A percentile compares a stretch with the other conserved stretches of the same genome.
Conservation (phyloP, 345 rosid species). For the Durio zibethinus region DNA sequence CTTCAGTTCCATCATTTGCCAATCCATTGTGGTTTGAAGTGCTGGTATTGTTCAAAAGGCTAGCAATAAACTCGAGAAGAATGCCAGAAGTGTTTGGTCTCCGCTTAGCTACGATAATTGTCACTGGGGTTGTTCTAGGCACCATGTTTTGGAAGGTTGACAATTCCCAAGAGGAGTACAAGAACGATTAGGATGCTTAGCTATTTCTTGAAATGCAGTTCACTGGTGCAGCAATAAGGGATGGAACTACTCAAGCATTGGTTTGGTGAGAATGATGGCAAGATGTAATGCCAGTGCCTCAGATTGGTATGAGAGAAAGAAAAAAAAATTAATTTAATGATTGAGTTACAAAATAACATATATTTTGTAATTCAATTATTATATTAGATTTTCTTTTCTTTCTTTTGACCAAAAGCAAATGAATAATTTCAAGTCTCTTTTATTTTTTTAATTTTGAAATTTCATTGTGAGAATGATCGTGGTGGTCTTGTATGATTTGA, state of each 20-base stretch:
- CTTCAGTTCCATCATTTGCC: constrained; percentile 71
- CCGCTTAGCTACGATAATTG: background rate
- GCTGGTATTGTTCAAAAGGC: constrained; percentile 58
- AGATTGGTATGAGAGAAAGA: too few relatives aligned
- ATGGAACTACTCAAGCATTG: background rate
- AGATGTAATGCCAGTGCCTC: too few relatives aligned
- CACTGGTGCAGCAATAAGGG: background rate
- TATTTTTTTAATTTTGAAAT: too few relatives aligned
- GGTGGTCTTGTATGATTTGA: background rate
- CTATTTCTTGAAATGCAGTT: constrained; percentile 36
- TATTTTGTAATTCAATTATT: too few relatives aligned
- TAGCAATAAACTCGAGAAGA: constrained; percentile 62
- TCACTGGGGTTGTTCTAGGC: background rate
- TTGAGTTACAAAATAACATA: too few relatives aligned
- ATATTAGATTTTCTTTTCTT: too few relatives aligned
- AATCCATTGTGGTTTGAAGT: constrained; percentile 81
- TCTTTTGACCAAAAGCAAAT: too few relatives aligned
- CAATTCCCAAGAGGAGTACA: background rate
- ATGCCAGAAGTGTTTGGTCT: constrained; percentile 63
- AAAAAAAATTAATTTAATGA: too few relatives aligned
- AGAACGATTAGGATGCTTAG: constrained; percentile 21
- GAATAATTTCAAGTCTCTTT: too few relatives aligned
- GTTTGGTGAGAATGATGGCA: background rate
- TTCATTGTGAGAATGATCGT: too few relatives aligned
- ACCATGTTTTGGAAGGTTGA: constrained; percentile 14